These are phyloP conservation scores for Tricholomella constricta DNA, from an alignment of 768 basidiomycete genomes.

Conservation along the genomic window DNA sequence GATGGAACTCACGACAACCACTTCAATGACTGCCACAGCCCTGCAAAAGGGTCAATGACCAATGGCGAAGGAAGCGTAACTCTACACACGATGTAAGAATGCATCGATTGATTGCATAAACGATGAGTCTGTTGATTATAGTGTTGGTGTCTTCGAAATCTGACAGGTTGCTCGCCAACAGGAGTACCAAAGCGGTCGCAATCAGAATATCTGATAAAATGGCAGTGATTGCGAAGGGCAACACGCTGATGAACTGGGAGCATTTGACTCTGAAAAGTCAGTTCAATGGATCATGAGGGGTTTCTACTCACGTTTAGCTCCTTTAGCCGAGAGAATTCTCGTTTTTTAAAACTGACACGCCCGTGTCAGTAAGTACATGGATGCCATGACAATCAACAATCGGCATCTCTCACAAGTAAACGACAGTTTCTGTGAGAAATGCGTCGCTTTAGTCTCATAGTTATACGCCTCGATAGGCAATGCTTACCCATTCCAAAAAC, in stretches of 20 bases:
- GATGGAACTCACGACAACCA: constrained; percentile 31
- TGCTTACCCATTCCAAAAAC: constrained; percentile 43
- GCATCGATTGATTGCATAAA: constrained; percentile 53
- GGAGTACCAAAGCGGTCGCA: constrained; percentile 40
- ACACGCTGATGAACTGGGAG: constrained; percentile 33
- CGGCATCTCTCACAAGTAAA: constrained; percentile 32
- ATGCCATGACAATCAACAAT: neutral
- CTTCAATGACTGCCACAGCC: constrained; percentile 39
- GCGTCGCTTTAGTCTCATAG: neutral
- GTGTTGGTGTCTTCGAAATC: constrained; percentile 43
- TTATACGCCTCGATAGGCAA: no score
- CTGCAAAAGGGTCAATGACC: constrained; percentile 22
- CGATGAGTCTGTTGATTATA: constrained; percentile 46
- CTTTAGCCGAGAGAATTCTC: constrained; percentile 34
- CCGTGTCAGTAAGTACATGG: neutral
- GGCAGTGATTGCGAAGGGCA: constrained; percentile 48
- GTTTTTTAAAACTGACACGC: constrained; percentile 37
- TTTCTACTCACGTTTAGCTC: constrained; percentile 34
- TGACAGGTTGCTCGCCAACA: constrained; percentile 42
- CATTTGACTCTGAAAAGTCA: neutral
- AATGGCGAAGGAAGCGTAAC: neutral
- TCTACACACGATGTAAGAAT: constrained; percentile 50
- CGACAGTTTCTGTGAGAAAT: constrained; percentile 35
- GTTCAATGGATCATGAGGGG: neutral
- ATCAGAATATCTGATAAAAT: constrained; percentile 50